Evolutionary conservation across 2,329 filamentous ascomycete genomes (phyloP).

Genomic region (Alternaria viburni): DNA sequence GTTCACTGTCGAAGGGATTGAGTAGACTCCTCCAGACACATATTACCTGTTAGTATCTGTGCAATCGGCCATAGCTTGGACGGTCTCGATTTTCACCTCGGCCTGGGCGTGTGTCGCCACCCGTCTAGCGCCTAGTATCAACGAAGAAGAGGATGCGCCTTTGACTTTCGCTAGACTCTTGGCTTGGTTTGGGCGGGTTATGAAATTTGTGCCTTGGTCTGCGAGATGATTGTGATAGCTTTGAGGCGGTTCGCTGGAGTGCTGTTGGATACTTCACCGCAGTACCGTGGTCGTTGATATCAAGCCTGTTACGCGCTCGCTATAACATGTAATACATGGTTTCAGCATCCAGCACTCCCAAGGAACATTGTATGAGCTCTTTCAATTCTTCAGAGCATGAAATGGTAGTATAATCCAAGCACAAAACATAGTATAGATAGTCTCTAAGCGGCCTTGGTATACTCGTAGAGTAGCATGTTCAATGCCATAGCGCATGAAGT

Average conservation of each 20-base stretch:
- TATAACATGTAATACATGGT: neutral
- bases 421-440: neutral
- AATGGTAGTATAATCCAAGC: neutral
- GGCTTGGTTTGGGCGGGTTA: neutral
- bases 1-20: neutral
- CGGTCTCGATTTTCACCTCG: neutral
- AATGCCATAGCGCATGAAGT: too few relatives aligned
- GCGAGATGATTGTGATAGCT: neutral
- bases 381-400: conserved; percentile 6
- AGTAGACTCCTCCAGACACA: neutral
- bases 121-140: neutral
- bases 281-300: neutral
- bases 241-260: neutral
- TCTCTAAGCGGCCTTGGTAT: neutral
- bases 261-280: neutral
- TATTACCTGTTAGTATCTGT: neutral
- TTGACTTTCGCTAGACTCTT: neutral
- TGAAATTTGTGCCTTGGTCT: neutral
- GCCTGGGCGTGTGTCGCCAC: neutral
- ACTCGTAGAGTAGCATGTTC: too few relatives aligned
- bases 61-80: neutral
- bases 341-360: neutral
- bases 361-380: neutral
- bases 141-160: neutral
- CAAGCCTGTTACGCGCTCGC: neutral